Conservation (phyloP, 1,139 yeast genomes). For the Kodamaea arcana region DNA sequence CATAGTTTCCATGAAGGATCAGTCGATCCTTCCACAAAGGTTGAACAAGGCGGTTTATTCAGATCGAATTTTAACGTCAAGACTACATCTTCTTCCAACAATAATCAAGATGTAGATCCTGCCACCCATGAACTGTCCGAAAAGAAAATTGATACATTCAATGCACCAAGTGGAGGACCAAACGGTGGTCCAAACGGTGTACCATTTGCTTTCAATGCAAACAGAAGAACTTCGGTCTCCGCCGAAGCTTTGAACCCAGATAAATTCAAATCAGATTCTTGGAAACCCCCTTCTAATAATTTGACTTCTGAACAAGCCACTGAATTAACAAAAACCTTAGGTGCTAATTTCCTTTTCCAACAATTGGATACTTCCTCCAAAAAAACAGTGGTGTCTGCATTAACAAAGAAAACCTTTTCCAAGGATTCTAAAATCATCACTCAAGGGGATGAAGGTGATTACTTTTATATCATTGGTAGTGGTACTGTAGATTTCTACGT, state of each 20-base stretch:
- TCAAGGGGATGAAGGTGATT: slow-evolving; percentile 98
- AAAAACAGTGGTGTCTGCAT: slow-evolving; percentile 74
- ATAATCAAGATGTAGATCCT: slow-evolving; percentile 26
- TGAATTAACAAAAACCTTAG: slow-evolving; percentile 67
- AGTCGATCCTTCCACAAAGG: slow-evolving; percentile 1
- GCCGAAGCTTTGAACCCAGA: slow-evolving; percentile 72
- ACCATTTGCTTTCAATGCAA: slow-evolving; percentile 66
- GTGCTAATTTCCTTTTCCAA: slow-evolving; percentile 76
- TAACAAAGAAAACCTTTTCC: slow-evolving; percentile 63
- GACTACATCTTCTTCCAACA: slow-evolving; percentile 19
- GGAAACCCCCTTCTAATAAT: slow-evolving; percentile 72
- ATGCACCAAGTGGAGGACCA: slow-evolving; percentile 7
- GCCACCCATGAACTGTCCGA: slow-evolving; percentile 21
- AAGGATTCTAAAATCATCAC: slow-evolving; percentile 67
- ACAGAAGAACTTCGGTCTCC: slow-evolving; percentile 82
- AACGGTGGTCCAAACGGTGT: slow-evolving; percentile 24
- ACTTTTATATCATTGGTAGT: slow-evolving; percentile 79
- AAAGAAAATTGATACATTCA: slow-evolving; percentile 4
- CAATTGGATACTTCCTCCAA: slow-evolving; percentile 73
- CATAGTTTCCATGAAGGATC: slow-evolving; percentile 23
- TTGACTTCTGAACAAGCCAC: slow-evolving; percentile 60
- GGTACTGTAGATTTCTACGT: slow-evolving; percentile 83
- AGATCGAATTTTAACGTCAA: slow-evolving; percentile 45
- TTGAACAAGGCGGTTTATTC: slow-evolving; percentile 26
- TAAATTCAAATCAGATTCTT: slow-evolving; percentile 52